Conservation (phyloP, 768 basidiomycete genomes). For the Podaxis sp. region DNA sequence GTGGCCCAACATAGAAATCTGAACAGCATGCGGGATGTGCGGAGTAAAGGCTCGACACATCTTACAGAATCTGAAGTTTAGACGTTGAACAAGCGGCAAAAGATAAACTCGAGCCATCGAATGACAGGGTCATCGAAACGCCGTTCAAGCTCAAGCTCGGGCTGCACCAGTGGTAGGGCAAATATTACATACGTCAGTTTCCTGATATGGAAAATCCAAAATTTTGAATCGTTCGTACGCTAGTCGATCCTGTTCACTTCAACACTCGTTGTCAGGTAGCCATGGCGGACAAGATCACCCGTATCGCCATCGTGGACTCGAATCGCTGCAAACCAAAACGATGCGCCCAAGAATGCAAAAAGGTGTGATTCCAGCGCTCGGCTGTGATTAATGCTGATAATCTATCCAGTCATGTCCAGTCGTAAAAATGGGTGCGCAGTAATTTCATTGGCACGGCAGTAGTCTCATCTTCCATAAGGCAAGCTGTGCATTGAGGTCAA, state of each 20-base stretch:
- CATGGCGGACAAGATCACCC: conserved; percentile 95
- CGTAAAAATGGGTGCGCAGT: conserved; percentile 85
- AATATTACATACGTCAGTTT: conserved; percentile 12
- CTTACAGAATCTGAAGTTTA: too few relatives aligned
- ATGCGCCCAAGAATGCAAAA: conserved; percentile 98
- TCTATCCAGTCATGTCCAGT: conserved; percentile 71
- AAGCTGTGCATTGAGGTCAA: conserved; percentile 99
- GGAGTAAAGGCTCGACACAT: too few relatives aligned
- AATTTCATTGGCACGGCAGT: neutral
- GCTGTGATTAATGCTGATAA: conserved; percentile 19
- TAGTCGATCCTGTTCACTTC: conserved; percentile 17
- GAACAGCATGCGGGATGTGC: too few relatives aligned
- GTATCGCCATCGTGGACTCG: conserved; percentile 92
- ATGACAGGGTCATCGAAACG: too few relatives aligned
- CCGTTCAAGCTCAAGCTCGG: too few relatives aligned
- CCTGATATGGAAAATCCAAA: conserved; percentile 14
- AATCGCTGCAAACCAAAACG: conserved; percentile 96
- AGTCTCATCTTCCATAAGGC: conserved; percentile 42
- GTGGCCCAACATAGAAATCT: too few relatives aligned
- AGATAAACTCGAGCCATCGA: too few relatives aligned
- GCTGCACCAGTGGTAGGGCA: too few relatives aligned
- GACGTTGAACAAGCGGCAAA: too few relatives aligned
- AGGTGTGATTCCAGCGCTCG: conserved; percentile 44
- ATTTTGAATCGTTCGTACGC: conserved; percentile 16
- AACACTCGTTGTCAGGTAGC: conserved; percentile 16